A percentile compares a stretch with the other conserved stretches of the same genome.
phyloP scores from a whole-genome alignment of 352 stramenopile species.

The Thalassiosira exigua region DNA sequence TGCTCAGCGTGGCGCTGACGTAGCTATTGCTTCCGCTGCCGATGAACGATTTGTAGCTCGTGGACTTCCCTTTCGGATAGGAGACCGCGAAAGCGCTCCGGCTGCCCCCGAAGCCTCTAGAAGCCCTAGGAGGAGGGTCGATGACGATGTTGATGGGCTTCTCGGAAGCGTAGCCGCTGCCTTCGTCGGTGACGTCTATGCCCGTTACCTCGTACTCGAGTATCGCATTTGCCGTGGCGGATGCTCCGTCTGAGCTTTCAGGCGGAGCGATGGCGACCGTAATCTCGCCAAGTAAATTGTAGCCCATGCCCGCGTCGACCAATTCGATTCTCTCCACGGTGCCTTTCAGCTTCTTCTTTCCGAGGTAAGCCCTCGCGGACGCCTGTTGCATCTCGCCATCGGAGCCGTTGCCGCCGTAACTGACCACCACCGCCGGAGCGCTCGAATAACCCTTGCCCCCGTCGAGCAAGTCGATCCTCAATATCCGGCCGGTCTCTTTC shows the following conservation, averaged over 20 bases:
- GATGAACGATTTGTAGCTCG: constrained; percentile 27
- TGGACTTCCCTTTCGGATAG: constrained; percentile 46
- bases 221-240: constrained; percentile 64
- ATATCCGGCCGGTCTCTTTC: constrained; percentile 64
- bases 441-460: constrained; percentile 71
- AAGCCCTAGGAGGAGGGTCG: constrained; percentile 65
- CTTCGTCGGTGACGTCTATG: constrained; percentile 70
- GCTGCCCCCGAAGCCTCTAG: background rate
- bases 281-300: constrained; percentile 65
- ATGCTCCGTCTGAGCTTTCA: constrained; percentile 49
- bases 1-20: constrained; percentile 32
- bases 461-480: constrained; percentile 73
- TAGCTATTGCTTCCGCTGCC: constrained; percentile 2
- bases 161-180: constrained; percentile 76
- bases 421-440: constrained; percentile 59
- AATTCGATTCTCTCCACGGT: constrained; percentile 73
- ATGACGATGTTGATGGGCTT: constrained; percentile 71
- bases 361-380: constrained; percentile 66
- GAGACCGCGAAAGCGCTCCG: constrained; percentile 31
- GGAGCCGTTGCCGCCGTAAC: constrained; percentile 2
- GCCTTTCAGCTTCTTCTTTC: constrained; percentile 65
- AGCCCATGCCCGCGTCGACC: constrained; percentile 65
- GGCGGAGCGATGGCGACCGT: constrained; percentile 63
- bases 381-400: constrained; percentile 28
- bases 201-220: constrained; percentile 71